Conservation (phyloP, 208 protist species). For the Trypanosoma platydactyli region DNA sequence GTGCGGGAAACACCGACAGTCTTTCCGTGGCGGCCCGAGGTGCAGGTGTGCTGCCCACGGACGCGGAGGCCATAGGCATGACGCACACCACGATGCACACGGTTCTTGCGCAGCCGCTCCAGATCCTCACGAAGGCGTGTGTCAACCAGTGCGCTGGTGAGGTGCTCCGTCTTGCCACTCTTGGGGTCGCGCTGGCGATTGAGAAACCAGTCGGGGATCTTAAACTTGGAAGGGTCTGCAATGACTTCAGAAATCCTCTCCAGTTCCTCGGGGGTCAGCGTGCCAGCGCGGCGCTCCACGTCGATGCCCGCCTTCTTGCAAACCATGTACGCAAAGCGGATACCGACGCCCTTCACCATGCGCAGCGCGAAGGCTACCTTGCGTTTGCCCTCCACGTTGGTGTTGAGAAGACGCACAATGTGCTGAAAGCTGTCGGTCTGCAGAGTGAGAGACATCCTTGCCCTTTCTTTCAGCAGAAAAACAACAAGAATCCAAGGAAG, state of each 20-base stretch:
- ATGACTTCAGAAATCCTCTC: slow-evolving; percentile 98
- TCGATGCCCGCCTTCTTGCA: slow-evolving; percentile 99
- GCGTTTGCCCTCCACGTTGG: slow-evolving; percentile 98
- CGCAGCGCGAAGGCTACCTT: slow-evolving; percentile 98
- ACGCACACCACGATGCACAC: slow-evolving; percentile 98
- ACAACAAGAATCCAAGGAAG: slow-evolving; percentile 2
- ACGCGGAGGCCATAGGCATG: slow-evolving; percentile 98
- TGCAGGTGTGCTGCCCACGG: slow-evolving; percentile 99
- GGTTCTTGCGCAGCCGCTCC: slow-evolving; percentile 99
- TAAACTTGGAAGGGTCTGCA: slow-evolving; percentile 97
- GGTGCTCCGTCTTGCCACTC: slow-evolving; percentile 97
- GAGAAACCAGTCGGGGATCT: slow-evolving; percentile 99
- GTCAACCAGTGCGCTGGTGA: slow-evolving; percentile 96
- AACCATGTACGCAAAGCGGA: slow-evolving; percentile 98
- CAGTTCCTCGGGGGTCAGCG: slow-evolving; percentile 94
- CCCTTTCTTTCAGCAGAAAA: slow-evolving; percentile 10
- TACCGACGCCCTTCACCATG: slow-evolving; percentile 99
- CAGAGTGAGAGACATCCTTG: slow-evolving; percentile 58
- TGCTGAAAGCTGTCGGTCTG: slow-evolving; percentile 97
- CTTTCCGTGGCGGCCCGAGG: slow-evolving; percentile 97
- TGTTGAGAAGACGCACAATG: slow-evolving; percentile 99
- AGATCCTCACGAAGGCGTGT: slow-evolving; percentile 99
- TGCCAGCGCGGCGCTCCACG: slow-evolving; percentile 94
- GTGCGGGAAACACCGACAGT: slow-evolving; percentile 82
- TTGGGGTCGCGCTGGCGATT: slow-evolving; percentile 99